These are phyloP conservation scores for Yarrowia sp. DNA, from an alignment of 805 yeast species.

Conservation along the genomic window DNA sequence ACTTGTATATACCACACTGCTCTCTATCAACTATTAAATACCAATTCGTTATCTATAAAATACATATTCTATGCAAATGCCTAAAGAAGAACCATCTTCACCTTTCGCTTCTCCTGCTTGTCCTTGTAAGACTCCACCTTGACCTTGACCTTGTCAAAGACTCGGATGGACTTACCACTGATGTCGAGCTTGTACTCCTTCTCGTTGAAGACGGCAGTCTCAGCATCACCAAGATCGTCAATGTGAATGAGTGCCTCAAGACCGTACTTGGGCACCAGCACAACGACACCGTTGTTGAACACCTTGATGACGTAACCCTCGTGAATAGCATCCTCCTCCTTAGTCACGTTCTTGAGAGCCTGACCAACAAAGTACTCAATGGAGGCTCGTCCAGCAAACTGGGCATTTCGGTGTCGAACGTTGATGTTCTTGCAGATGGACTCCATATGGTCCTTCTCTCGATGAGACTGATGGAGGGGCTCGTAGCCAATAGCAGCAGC, in stretches of 20 bases:
- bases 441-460: slow-evolving; percentile 90
- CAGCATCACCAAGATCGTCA: slow-evolving; percentile 66
- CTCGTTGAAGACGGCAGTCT: slow-evolving; percentile 64
- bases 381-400: slow-evolving; percentile 97
- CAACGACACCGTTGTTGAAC: slow-evolving; percentile 91
- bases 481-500: slow-evolving; percentile 99
- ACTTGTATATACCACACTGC: background rate
- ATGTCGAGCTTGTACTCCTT: slow-evolving; percentile 68
- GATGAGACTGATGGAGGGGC: slow-evolving; percentile 69
- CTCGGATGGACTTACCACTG: slow-evolving; percentile 49
- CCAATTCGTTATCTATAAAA: slow-evolving; percentile 10
- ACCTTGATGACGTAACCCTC: slow-evolving; percentile 91
- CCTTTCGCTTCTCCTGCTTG: slow-evolving; percentile 85
- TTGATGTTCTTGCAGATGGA: slow-evolving; percentile 83
- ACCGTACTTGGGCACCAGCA: slow-evolving; percentile 92
- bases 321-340: slow-evolving; percentile 70
- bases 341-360: slow-evolving; percentile 55
- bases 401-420: slow-evolving; percentile 94
- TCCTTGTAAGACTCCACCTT: slow-evolving; percentile 79
- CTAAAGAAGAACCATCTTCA: slow-evolving; percentile 51
- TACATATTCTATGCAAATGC: slow-evolving; percentile 22
- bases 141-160: slow-evolving; percentile 84
- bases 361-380: slow-evolving; percentile 98
- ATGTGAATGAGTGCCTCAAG: slow-evolving; percentile 88
- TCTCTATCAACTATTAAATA: background rate